phyloP scores from a whole-genome alignment of 1,139 yeast genomes.

The Blastobotrys petasosporus region DNA sequence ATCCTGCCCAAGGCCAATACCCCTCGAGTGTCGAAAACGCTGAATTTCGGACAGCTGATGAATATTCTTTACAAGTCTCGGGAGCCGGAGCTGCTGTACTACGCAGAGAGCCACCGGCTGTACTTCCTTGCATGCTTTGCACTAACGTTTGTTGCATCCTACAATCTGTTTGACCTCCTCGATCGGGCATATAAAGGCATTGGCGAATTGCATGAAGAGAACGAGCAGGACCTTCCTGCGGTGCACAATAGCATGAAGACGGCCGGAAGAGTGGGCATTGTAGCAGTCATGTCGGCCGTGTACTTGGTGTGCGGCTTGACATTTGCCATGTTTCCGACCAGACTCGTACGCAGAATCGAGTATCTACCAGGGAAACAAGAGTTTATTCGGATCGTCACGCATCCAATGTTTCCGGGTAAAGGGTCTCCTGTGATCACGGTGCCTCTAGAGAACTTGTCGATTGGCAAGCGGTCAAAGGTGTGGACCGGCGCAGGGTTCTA shows the following conservation, averaged over 20 bases:
- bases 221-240: conserved; percentile 39
- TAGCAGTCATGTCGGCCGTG: conserved; percentile 40
- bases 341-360: conserved; percentile 71
- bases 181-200: conserved; percentile 58
- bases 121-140: conserved; percentile 68
- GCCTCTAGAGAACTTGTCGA: conserved; percentile 50
- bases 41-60: conserved; percentile 59
- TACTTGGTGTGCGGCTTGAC: conserved; percentile 39
- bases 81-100: conserved; percentile 71
- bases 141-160: conserved; percentile 61
- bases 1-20: conserved; percentile 48
- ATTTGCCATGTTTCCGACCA: conserved; percentile 52
- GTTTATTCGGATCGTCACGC: conserved; percentile 60
- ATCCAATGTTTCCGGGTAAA: conserved; percentile 68
- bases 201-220: conserved; percentile 52
- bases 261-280: conserved; percentile 38
- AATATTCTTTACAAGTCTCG: conserved; percentile 50
- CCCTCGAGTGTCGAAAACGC: conserved; percentile 58
- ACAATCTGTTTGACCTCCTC: conserved; percentile 54
- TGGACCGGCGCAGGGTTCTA: conserved; percentile 86
- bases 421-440: conserved; percentile 71
- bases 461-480: conserved; percentile 59
- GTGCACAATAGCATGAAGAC: conserved; percentile 36
- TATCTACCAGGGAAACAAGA: conserved; percentile 53
- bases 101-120: conserved; percentile 75